phyloP scores from a whole-genome alignment of 2,329 filamentous ascomycete species.

The Calonectria montana region DNA sequence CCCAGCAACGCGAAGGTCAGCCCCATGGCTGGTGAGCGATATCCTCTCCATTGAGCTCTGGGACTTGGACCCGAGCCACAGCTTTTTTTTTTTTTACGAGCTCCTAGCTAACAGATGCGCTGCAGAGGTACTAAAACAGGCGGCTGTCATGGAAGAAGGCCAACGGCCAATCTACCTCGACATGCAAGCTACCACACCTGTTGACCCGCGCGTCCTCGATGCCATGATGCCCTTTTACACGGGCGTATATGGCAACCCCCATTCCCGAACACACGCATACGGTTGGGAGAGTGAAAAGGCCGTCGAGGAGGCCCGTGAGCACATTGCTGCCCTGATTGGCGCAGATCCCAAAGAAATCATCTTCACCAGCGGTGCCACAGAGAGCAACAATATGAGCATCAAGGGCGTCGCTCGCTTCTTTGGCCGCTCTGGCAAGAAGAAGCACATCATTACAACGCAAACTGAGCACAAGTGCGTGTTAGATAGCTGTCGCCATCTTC shows the following conservation, averaged over 20 bases:
- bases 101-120: slow-evolving; percentile 27
- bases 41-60: not conserved
- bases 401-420: slow-evolving; percentile 98
- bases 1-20: slow-evolving; percentile 73
- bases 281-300: slow-evolving; percentile 98
- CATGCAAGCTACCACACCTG: slow-evolving; percentile 96
- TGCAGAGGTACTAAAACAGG: slow-evolving; percentile 85
- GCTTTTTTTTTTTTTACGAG: not conserved
- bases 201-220: slow-evolving; percentile 94
- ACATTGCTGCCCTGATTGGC: slow-evolving; percentile 89
- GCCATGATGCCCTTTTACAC: slow-evolving; percentile 97
- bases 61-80: not conserved
- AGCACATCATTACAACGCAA: slow-evolving; percentile 96
- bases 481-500: slow-evolving; percentile 95
- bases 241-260: slow-evolving; percentile 94
- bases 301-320: slow-evolving; percentile 84
- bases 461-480: slow-evolving; percentile 99
- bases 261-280: slow-evolving; percentile 97
- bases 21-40: slow-evolving; percentile 70
- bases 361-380: slow-evolving; percentile 96
- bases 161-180: slow-evolving; percentile 96
- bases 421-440: slow-evolving; percentile 93
- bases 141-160: slow-evolving; percentile 92
- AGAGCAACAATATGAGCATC: slow-evolving; percentile 99
- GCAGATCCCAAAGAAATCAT: slow-evolving; percentile 98